Evolutionary conservation across 495 filamentous ascomycete species (phyloP).

Genomic region (Neurospora pannonica): DNA sequence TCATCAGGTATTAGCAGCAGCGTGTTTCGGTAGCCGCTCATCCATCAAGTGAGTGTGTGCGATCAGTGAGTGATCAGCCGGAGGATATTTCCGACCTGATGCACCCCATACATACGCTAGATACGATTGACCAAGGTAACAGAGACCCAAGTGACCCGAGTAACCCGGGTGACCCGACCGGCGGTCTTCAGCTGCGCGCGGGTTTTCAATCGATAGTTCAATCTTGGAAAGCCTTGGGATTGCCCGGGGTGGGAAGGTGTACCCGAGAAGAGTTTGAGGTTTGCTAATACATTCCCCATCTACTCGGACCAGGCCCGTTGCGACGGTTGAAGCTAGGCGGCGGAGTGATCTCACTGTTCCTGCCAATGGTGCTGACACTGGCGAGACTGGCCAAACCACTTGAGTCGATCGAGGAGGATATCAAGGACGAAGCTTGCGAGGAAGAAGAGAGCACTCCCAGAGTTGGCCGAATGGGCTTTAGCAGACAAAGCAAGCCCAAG

Average conservation of each 20-base stretch:
- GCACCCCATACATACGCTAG: not conserved
- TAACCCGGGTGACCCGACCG: not conserved
- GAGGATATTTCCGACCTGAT: not conserved
- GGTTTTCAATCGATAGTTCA: not conserved
- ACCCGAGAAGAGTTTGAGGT: not conserved
- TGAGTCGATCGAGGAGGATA: conserved; percentile 38
- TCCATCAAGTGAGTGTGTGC: not conserved
- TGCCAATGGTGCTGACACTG: not conserved
- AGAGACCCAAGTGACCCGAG: not conserved
- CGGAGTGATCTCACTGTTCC: not conserved
- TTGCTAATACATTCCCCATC: not conserved
- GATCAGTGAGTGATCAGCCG: not conserved
- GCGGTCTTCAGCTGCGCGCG: not conserved
- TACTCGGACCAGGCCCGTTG: not conserved
- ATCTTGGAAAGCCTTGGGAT: not conserved
- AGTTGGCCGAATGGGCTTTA: conserved; percentile 30
- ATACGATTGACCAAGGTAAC: not conserved
- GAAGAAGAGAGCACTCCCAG: conserved; percentile 28
- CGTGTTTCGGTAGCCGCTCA: not conserved
- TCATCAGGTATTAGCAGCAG: too few species aligned
- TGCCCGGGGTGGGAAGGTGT: not conserved
- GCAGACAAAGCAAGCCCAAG: conserved; percentile 37
- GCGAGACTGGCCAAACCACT: conserved; percentile 11
- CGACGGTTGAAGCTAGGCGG: not conserved
- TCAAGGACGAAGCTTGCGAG: conserved; percentile 34